Conservation (phyloP, 2,329 filamentous ascomycete species). For the Neonectria neomacrospora region DNA sequence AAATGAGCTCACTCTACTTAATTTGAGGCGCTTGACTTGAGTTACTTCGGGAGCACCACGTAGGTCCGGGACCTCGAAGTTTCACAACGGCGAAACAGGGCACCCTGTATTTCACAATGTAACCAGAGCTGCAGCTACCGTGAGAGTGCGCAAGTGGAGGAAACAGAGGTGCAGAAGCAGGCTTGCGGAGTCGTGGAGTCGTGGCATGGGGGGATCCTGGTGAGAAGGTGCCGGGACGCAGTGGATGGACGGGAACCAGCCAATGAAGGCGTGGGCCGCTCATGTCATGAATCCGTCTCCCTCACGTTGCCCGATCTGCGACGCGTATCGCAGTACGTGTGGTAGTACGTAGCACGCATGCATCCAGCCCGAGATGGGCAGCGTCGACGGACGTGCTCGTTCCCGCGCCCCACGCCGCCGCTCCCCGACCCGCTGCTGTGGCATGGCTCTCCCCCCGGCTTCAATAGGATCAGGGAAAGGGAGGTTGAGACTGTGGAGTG, state of each 20-base stretch:
- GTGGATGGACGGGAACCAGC: not conserved
- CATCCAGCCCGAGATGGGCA: not conserved
- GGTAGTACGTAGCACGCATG: not conserved
- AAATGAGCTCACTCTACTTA: too few relatives aligned
- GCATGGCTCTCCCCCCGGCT: not conserved
- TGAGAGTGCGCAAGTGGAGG: not conserved
- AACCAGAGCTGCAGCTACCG: slow-evolving; percentile 4
- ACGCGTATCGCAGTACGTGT: not conserved
- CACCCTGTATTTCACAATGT: not conserved
- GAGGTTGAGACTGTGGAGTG: too few relatives aligned
- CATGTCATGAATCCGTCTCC: not conserved
- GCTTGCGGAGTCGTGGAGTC: not conserved
- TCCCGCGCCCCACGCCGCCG: not conserved
- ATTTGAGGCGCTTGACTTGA: too few relatives aligned
- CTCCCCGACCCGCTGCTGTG: not conserved
- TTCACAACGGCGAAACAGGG: not conserved
- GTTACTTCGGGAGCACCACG: not conserved
- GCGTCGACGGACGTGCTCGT: not conserved
- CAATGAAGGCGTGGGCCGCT: not conserved
- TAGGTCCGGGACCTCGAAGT: not conserved
- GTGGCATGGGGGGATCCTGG: not conserved
- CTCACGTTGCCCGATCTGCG: not conserved
- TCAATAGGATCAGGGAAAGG: not conserved
- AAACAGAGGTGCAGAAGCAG: not conserved
- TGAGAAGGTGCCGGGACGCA: not conserved